A percentile compares a stretch with the other conserved stretches of the same genome.
These are phyloP conservation scores for Aspergillus ochraceoroseus DNA, from an alignment of 2,329 filamentous ascomycete species.

Conservation along the genomic window DNA sequence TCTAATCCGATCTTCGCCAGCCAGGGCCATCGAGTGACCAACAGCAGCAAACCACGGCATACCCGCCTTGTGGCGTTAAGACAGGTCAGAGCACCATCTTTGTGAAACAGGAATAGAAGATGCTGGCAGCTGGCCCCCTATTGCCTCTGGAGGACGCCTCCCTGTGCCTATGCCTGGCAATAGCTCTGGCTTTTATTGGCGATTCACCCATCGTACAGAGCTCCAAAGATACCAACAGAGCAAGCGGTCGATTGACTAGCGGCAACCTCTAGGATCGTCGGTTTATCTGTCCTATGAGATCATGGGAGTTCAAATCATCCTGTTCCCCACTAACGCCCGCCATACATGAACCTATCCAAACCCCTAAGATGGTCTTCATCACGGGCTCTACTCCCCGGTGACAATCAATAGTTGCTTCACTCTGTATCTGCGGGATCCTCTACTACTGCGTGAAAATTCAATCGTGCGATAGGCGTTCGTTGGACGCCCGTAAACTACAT, in stretches of 20 bases:
- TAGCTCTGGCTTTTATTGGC: background rate
- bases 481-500: no score
- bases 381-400: background rate
- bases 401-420: background rate
- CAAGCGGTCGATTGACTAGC: constrained; percentile 12
- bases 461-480: background rate
- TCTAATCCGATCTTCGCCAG: constrained; percentile 4
- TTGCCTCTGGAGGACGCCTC: background rate
- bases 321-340: constrained; percentile 2
- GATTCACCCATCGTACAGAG: constrained; percentile 1
- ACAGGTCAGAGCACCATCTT: constrained; percentile 18
- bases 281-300: background rate
- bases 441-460: background rate
- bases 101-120: background rate
- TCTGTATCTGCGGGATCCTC: background rate
- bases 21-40: constrained; percentile 14
- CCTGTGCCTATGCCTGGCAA: background rate
- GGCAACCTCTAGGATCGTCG: constrained; percentile 1
- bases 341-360: constrained; percentile 7
- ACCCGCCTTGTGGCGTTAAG: constrained; percentile 17
- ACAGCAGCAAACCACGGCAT: constrained; percentile 11
- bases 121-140: constrained; percentile 6
- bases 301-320: constrained; percentile 5
- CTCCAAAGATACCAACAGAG: constrained; percentile 1
- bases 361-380: background rate